Evolutionary conservation across 768 basidiomycete genomes (phyloP).

Genomic region (Lactarius sp.): DNA sequence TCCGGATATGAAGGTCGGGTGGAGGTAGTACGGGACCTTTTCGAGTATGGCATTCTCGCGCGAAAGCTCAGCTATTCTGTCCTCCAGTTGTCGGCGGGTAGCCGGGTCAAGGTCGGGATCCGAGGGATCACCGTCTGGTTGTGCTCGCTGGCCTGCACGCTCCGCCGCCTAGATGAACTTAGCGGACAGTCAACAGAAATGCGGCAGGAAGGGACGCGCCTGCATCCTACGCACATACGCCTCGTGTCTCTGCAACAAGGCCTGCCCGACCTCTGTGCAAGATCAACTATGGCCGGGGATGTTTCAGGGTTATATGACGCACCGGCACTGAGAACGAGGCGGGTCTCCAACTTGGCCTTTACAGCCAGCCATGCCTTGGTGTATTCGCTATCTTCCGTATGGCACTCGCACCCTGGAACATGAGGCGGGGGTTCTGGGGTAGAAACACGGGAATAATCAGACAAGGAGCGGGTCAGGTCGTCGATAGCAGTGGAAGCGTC

Average conservation of each 20-base stretch:
- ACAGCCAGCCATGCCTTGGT: conserved; percentile 56
- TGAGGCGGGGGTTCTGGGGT: conserved; percentile 61
- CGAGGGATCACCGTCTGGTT: conserved; percentile 9
- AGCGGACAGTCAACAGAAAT: not conserved
- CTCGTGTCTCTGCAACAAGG: conserved; percentile 80
- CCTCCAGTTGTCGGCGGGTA: conserved; percentile 31
- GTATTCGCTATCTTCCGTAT: conserved; percentile 59
- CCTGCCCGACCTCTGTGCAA: conserved; percentile 78
- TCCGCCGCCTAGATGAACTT: conserved; percentile 20
- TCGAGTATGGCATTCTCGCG: conserved; percentile 60
- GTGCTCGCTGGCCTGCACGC: conserved; percentile 18
- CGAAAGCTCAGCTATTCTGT: conserved; percentile 35
- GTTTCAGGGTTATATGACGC: conserved; percentile 30
- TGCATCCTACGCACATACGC: conserved; percentile 73
- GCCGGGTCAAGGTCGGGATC: conserved; percentile 18
- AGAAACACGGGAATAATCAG: conserved; percentile 64
- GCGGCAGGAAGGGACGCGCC: conserved; percentile 37
- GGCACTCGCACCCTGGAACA: conserved; percentile 59
- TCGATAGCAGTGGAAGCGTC: conserved; percentile 53
- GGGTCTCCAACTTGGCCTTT: conserved; percentile 68
- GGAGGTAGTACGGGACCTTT: conserved; percentile 40
- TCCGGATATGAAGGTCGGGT: not conserved
- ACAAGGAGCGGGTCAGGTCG: conserved; percentile 69
- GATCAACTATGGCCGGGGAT: not conserved
- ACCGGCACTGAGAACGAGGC: conserved; percentile 86